Evolutionary conservation across 192 early-diverging fungal genomes (phyloP).

Genomic region (Rhizoclosmatium sp.): DNA sequence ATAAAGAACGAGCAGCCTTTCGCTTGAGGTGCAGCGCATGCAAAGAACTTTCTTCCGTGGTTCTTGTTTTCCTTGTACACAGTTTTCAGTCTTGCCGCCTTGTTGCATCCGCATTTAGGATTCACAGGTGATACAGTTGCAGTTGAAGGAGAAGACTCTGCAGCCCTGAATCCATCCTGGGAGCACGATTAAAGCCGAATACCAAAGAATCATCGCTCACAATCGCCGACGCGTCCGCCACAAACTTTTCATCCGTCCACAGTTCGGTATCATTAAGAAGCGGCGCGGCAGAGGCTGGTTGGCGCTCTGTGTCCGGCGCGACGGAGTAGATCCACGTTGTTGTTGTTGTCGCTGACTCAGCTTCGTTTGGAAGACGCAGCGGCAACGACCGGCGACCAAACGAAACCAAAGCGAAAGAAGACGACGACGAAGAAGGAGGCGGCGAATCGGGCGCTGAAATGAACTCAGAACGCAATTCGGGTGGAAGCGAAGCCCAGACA

Average conservation of each 20-base stretch:
- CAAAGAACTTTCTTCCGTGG: conserved; percentile 33
- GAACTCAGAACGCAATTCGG: conserved; percentile 13
- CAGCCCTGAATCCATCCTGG: background rate
- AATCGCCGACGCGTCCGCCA: conserved; percentile 30
- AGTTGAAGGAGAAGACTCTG: background rate
- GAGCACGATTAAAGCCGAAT: background rate
- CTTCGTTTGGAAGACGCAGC: background rate
- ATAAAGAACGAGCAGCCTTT: conserved; percentile 32
- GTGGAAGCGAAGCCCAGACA: conserved; percentile 17
- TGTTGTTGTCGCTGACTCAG: background rate
- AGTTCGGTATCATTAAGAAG: background rate
- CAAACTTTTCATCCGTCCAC: conserved; percentile 30
- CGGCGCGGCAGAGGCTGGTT: background rate
- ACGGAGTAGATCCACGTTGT: background rate
- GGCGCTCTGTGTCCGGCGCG: background rate
- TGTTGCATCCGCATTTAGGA: conserved; percentile 23
- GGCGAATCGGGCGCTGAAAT: background rate
- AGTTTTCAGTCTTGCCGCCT: conserved; percentile 17
- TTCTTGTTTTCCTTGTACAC: conserved; percentile 45
- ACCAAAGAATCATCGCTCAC: conserved; percentile 2
- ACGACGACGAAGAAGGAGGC: background rate
- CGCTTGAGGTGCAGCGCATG: conserved; percentile 3
- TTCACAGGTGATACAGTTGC: background rate
- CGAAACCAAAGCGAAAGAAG: background rate
- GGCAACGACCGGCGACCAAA: background rate